A percentile compares a stretch with the other conserved stretches of the same genome.
Evolutionary conservation across 129 eudicot genomes (phyloP).

Genomic region (Pseudognaphalium luteoalbum): DNA sequence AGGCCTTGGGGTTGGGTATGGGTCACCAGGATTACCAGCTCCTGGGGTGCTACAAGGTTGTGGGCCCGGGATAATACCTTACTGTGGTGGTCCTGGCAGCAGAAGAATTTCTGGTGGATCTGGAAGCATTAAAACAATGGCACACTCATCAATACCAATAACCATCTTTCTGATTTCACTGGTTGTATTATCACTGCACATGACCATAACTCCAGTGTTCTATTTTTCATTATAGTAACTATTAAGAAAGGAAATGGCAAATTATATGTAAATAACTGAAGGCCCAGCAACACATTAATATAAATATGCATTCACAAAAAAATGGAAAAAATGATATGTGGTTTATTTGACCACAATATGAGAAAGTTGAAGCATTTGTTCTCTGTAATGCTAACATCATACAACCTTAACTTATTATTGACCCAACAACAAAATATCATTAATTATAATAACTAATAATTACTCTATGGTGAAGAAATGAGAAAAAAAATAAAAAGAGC

Average conservation of each 20-base stretch:
- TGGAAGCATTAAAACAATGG: slow-evolving; percentile 27
- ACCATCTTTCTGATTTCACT: slow-evolving; percentile 28
- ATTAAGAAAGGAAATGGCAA: slow-evolving; percentile 1
- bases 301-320: slow-evolving; percentile 23
- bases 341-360: slow-evolving; percentile 14
- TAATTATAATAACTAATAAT: slow-evolving; percentile 17
- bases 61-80: slow-evolving; percentile 39
- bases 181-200: slow-evolving; percentile 20
- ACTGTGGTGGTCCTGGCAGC: slow-evolving; percentile 34
- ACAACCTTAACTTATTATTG: slow-evolving; percentile 25
- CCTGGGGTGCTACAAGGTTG: slow-evolving; percentile 40
- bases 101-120: slow-evolving; percentile 33
- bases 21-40: slow-evolving; percentile 27
- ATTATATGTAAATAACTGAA: slow-evolving; percentile 25
- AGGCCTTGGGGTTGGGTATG: slow-evolving; percentile 2
- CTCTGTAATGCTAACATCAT: slow-evolving; percentile 20
- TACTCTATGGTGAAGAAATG: slow-evolving; percentile 21
- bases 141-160: slow-evolving; percentile 21
- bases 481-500: background rate
- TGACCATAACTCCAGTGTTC: slow-evolving; percentile 21
- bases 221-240: slow-evolving; percentile 21
- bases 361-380: slow-evolving; percentile 24
- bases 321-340: slow-evolving; percentile 2
- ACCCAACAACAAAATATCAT: slow-evolving; percentile 23
- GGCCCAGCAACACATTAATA: background rate